Evolutionary conservation across 1,284 basidiomycete genomes (phyloP), one percentile per base, ranked within the genome.

Genomic region (Ustilago sp.): DNA sequence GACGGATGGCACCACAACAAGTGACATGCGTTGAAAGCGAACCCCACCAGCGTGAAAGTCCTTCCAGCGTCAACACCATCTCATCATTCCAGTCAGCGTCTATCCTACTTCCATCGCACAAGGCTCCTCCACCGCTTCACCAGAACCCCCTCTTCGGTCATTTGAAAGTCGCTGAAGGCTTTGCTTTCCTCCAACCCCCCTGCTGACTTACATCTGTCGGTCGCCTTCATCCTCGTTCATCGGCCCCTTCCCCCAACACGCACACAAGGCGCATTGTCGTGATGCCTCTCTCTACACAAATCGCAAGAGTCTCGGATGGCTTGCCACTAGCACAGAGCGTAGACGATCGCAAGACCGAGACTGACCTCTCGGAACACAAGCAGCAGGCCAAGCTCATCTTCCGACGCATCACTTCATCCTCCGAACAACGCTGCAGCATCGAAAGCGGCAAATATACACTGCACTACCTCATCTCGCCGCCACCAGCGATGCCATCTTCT

Each of bases 341-440:
- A 11, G 83, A 85, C 55, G 84, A 86, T 48, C 77, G 76, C 64
- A 84, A 97, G 94, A 96, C 93, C 75, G 95, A 98, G 87, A 91
- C 93, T 83, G 90, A 92, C 67, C 89, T 99, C 55, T 93, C 95
- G 81, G 96, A 98, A 87, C 94, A 98, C 90, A 99, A 98, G 87
- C 96, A 98, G 83, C 96, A 99, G 86, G 92, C 95, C 55, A 99
- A 99, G 87, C 90, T 98, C 81, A 92, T 99, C 83, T 97, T 98
- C 86, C 90, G 95, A 65, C 91, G 96, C 54, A 92, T 99, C 86
- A 82, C 79, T 7, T 91, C 94, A 45, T 94, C 96, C 83, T 92
- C 94, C 23, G 97, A 99, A 86, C 94, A 95, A 15, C 90, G 93
- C 36, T 98, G 96, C 87, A 97, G 94, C 9, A 99, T 99, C 84